These are phyloP conservation scores for Pythium diclinum DNA, from an alignment of 352 stramenopile genomes.

Conservation along the genomic window DNA sequence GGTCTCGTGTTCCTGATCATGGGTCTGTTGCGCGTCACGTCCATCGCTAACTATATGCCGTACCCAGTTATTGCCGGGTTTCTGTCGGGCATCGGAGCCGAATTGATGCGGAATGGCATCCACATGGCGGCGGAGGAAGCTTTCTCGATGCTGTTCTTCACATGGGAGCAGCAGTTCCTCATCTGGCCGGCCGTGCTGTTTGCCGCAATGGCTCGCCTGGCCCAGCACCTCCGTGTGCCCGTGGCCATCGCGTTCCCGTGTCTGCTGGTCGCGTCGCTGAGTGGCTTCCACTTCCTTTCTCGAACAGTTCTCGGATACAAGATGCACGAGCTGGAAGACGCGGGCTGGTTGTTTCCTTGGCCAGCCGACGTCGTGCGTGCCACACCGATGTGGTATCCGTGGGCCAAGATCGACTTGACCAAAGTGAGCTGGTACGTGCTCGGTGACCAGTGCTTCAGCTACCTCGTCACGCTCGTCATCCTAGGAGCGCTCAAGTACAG, in stretches of 20 bases:
- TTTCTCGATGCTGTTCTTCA: slow-evolving; percentile 54
- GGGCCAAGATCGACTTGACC: slow-evolving; percentile 60
- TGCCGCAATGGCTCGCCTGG: slow-evolving; percentile 46
- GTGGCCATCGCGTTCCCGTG: slow-evolving; percentile 75
- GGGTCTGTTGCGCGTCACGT: slow-evolving; percentile 66
- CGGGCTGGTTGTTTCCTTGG: slow-evolving; percentile 69
- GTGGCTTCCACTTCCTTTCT: slow-evolving; percentile 56
- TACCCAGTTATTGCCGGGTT: slow-evolving; percentile 83
- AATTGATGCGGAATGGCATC: slow-evolving; percentile 77
- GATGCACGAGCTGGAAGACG: slow-evolving; percentile 35
- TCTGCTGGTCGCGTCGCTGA: slow-evolving; percentile 51
- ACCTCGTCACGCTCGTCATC: slow-evolving; percentile 68
- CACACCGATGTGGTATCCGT: slow-evolving; percentile 79
- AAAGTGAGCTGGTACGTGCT: slow-evolving; percentile 63
- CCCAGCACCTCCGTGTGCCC: slow-evolving; percentile 55
- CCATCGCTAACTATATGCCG: slow-evolving; percentile 82
- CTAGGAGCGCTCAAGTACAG: slow-evolving; percentile 80
- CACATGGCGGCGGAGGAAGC: slow-evolving; percentile 70
- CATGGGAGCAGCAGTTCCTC: slow-evolving; percentile 47
- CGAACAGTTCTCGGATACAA: slow-evolving; percentile 25
- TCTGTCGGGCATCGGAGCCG: slow-evolving; percentile 71
- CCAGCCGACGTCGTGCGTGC: slow-evolving; percentile 49
- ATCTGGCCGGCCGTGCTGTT: slow-evolving; percentile 62
- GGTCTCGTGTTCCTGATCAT: slow-evolving; percentile 66
- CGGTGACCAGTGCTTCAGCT: slow-evolving; percentile 51